phyloP scores from a whole-genome alignment of 306 rosid species.

The Vigna radiata region DNA sequence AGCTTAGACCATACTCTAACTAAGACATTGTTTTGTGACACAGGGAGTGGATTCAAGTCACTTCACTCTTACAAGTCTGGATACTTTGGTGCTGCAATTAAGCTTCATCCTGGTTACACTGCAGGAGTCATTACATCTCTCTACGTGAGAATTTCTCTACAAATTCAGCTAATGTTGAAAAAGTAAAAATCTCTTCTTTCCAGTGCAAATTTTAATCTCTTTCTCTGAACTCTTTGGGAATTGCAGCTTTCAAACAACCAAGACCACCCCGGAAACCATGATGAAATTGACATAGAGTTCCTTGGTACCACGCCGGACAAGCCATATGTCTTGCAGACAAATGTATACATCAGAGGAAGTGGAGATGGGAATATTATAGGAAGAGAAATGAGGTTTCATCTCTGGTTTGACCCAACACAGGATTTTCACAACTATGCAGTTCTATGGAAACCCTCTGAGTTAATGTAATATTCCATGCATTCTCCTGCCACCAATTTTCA shows the following conservation, averaged over 20 bases:
- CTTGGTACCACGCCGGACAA: conserved; percentile 83
- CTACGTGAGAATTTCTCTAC: conserved; percentile 63
- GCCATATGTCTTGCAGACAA: conserved; percentile 92
- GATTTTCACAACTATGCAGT: conserved; percentile 87
- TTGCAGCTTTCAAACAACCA: conserved; percentile 88
- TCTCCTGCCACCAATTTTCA: background rate
- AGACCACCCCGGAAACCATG: conserved; percentile 85
- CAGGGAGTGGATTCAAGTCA: conserved; percentile 97
- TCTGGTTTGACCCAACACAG: conserved; percentile 97
- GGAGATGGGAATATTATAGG: conserved; percentile 87
- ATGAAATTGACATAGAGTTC: conserved; percentile 93
- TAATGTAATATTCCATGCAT: conserved; percentile 60
- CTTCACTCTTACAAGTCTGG: conserved; percentile 72
- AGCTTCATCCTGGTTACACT: conserved; percentile 89
- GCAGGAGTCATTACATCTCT: conserved; percentile 93
- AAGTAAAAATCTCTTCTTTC: conserved; percentile 5
- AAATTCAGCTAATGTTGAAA: conserved; percentile 2
- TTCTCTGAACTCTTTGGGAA: background rate
- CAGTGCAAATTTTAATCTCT: background rate
- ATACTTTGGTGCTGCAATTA: conserved; percentile 81
- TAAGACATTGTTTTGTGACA: background rate
- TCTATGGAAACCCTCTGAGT: conserved; percentile 80
- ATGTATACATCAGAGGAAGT: conserved; percentile 87
- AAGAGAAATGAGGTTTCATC: conserved; percentile 83
- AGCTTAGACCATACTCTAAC: background rate